Conservation (phyloP, 371 early-diverging fungal genomes). For the Mortierella sp. region DNA sequence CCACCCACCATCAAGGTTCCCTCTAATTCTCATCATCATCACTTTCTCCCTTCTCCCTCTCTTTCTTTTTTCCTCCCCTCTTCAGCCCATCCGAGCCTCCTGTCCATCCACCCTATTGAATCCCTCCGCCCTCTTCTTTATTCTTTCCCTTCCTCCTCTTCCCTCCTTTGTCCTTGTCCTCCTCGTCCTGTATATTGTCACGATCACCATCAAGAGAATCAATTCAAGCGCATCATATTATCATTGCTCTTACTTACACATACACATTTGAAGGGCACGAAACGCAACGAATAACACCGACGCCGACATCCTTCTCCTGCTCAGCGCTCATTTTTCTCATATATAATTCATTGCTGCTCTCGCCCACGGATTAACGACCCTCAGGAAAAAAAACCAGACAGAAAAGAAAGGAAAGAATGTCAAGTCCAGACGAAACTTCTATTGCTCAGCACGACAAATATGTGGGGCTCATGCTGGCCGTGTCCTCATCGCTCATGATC, state of each 20-base stretch:
- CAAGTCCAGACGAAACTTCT: conserved; percentile 32
- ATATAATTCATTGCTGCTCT: background rate
- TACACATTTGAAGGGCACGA: no score
- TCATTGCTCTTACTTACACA: background rate
- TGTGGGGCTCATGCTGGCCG: conserved; percentile 86
- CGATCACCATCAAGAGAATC: background rate
- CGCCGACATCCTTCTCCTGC: no score
- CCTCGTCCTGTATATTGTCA: background rate
- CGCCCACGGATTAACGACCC: background rate
- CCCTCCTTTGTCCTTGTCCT: conserved; percentile 1
- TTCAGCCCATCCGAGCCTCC: no score
- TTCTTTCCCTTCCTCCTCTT: background rate
- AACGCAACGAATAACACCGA: no score
- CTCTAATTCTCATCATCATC: no score
- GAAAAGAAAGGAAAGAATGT: conserved; percentile 10
- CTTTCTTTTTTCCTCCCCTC: background rate
- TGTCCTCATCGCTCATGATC: conserved; percentile 83
- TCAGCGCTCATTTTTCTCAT: background rate
- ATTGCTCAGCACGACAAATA: conserved; percentile 75
- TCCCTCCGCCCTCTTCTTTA: background rate
- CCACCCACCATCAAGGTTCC: no score
- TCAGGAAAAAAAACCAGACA: no score
- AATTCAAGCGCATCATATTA: background rate
- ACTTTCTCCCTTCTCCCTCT: no score
- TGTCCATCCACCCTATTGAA: conserved; percentile 1